These are phyloP conservation scores for Neospora caninum DNA, from an alignment of 169 alveolate species.

Conservation along the genomic window DNA sequence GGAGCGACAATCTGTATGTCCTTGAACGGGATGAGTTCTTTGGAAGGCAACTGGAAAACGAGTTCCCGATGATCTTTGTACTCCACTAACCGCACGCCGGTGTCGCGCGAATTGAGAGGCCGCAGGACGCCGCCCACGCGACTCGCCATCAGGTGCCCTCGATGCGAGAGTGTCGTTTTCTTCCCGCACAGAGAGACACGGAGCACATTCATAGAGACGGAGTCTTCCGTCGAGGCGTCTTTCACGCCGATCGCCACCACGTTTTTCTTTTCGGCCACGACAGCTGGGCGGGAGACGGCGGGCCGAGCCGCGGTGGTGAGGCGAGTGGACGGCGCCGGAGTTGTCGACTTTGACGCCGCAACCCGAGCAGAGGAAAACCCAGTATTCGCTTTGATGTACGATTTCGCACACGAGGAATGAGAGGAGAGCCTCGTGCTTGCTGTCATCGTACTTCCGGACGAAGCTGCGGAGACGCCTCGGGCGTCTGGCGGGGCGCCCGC, in stretches of 20 bases:
- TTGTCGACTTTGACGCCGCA: not conserved
- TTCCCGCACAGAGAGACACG: not conserved
- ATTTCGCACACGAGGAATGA: not conserved
- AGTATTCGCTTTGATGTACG: not conserved
- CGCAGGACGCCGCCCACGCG: not conserved
- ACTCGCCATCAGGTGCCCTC: not conserved
- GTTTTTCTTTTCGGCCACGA: not conserved
- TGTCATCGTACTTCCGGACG: not conserved
- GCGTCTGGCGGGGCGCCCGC: not conserved
- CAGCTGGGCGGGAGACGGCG: not conserved
- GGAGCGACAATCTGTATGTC: constrained; percentile 46
- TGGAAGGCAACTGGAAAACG: constrained; percentile 55
- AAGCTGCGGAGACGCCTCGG: not conserved
- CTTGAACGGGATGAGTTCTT: constrained; percentile 42
- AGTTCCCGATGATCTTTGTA: constrained; percentile 44
- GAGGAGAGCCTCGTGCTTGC: not conserved
- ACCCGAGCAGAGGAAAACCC: not conserved
- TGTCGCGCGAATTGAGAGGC: not conserved
- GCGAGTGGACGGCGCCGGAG: not conserved
- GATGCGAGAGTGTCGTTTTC: not conserved
- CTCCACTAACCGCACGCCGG: constrained; percentile 66
- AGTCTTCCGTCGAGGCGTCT: not conserved
- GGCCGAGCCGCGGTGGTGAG: not conserved
- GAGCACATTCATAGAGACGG: not conserved
- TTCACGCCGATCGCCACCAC: not conserved